These are phyloP conservation scores for Mycena venus DNA, from an alignment of 768 basidiomycete genomes.

Conservation along the genomic window DNA sequence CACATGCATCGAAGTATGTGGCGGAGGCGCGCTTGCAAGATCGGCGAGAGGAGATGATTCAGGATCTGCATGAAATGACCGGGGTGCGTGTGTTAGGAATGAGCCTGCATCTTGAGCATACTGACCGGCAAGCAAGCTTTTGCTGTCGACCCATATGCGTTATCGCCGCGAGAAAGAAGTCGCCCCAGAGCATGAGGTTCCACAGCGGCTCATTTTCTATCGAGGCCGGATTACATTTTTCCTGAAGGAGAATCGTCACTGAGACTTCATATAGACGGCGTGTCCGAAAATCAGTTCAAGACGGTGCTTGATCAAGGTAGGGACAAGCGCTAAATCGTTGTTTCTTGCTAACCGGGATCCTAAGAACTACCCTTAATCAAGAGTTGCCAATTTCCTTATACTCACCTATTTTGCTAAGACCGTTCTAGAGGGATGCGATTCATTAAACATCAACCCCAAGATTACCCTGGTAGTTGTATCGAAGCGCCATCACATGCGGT, in stretches of 20 bases:
- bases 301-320: conserved; percentile 71
- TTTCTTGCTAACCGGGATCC: conserved; percentile 39
- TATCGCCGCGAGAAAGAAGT: conserved; percentile 67
- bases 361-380: conserved; percentile 71
- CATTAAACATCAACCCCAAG: conserved; percentile 68
- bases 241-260: conserved; percentile 24
- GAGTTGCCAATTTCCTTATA: conserved; percentile 54
- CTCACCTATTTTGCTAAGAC: conserved; percentile 34
- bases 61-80: conserved; percentile 76
- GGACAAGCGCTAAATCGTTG: not conserved
- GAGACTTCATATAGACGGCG: conserved; percentile 59
- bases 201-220: conserved; percentile 82
- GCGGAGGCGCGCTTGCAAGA: conserved; percentile 68
- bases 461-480: conserved; percentile 86
- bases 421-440: conserved; percentile 68
- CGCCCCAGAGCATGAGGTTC: conserved; percentile 47
- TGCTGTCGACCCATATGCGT: conserved; percentile 67
- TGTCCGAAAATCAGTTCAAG: conserved; percentile 66
- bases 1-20: conserved; percentile 79
- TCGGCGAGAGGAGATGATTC: conserved; percentile 82
- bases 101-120: conserved; percentile 31
- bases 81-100: conserved; percentile 53
- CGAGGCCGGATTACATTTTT: conserved; percentile 60
- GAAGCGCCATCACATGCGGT: conserved; percentile 79
- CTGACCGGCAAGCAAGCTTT: conserved; percentile 58